Percentiles rank a stretch among this genome's conserved stretches.
These are phyloP conservation scores for Lizanozyma gosingica DNA, from an alignment of 1,139 yeast genomes.

Conservation along the genomic window DNA sequence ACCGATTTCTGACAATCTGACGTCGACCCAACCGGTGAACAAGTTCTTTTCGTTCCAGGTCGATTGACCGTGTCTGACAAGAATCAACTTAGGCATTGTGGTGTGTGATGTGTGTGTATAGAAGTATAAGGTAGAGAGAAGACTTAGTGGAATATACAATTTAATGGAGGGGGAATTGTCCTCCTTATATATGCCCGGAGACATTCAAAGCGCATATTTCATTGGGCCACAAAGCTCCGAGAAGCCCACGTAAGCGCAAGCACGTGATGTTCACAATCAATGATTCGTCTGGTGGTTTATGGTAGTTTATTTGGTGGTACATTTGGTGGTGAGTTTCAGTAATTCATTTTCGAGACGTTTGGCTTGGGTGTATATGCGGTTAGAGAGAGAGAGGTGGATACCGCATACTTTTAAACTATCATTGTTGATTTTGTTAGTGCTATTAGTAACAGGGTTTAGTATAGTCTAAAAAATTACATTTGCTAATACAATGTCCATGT, in stretches of 20 bases:
- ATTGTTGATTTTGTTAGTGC: too few species aligned
- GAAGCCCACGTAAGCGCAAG: neutral
- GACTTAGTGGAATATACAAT: neutral
- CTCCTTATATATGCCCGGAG: neutral
- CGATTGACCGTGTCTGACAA: conserved; percentile 97
- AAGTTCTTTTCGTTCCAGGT: conserved; percentile 98
- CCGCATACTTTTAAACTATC: too few species aligned
- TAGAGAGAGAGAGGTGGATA: too few species aligned
- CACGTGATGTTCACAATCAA: neutral
- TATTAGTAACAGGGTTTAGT: too few species aligned
- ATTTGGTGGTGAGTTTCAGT: too few species aligned
- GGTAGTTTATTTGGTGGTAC: too few species aligned
- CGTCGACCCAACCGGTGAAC: conserved; percentile 99
- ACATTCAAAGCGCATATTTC: neutral
- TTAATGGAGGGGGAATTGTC: neutral
- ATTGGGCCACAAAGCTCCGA: neutral
- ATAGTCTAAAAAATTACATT: too few species aligned
- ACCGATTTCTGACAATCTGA: conserved; percentile 76
- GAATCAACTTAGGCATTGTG: conserved; percentile 58
- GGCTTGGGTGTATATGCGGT: too few species aligned
- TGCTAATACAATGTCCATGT: too few species aligned
- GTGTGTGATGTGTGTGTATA: neutral
- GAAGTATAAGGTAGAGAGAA: neutral
- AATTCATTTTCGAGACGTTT: too few species aligned
- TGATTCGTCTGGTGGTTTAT: too few species aligned